Conservation (phyloP, 768 basidiomycete species). For the Tylopilus rubrobrunneus region DNA sequence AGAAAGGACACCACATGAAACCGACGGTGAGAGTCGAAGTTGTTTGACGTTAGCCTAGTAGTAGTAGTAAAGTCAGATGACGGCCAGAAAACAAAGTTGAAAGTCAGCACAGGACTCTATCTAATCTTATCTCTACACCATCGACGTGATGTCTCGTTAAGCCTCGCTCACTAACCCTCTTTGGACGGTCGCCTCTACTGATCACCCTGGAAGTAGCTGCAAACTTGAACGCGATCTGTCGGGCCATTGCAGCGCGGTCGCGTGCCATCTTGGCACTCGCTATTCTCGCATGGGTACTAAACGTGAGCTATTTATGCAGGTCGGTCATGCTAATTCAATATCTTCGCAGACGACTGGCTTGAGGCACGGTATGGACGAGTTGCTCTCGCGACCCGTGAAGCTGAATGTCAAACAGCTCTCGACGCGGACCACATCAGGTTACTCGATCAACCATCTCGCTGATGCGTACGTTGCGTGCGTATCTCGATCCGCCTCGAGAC, state of each 20-base stretch:
- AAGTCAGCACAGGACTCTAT: neutral
- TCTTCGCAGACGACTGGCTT: conserved; percentile 65
- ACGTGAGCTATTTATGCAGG: neutral
- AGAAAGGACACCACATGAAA: conserved; percentile 17
- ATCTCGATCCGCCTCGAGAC: neutral
- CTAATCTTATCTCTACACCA: neutral
- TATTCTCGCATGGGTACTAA: conserved; percentile 79
- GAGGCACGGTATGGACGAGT: conserved; percentile 58
- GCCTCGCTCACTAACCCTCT: conserved; percentile 42
- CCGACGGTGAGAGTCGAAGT: neutral
- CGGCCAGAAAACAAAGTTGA: neutral
- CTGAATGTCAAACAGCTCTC: conserved; percentile 45
- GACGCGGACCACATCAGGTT: conserved; percentile 92
- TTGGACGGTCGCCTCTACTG: conserved; percentile 68
- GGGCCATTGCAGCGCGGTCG: conserved; percentile 59
- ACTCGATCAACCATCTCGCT: neutral
- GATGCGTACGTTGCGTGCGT: conserved; percentile 4
- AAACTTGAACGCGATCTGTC: conserved; percentile 68
- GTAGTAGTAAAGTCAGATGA: no score
- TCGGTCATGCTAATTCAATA: neutral
- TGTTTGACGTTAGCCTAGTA: neutral
- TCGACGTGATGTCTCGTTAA: neutral
- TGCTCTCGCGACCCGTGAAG: neutral
- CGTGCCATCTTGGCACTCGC: conserved; percentile 60
- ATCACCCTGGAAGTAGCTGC: conserved; percentile 51